These are phyloP conservation scores for Pseudocercospora fijiensis DNA, from an alignment of 2,329 filamentous ascomycete species.

Conservation along the genomic window DNA sequence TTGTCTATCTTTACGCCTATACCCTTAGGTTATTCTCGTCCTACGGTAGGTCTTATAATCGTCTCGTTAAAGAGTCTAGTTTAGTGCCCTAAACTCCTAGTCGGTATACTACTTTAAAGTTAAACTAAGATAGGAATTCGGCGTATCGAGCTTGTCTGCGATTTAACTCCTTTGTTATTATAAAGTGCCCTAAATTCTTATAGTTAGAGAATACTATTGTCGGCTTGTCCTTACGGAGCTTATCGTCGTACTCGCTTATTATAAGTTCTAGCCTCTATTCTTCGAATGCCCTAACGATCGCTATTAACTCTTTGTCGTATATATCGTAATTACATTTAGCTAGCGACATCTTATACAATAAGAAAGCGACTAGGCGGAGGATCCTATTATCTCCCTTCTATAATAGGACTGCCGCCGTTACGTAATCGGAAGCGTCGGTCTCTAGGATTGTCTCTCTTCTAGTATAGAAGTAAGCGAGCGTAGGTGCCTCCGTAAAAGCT, in stretches of 20 bases:
- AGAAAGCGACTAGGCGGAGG: no score
- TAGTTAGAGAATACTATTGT: neutral
- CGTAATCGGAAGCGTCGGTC: neutral
- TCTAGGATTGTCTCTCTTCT: neutral
- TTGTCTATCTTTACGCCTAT: neutral
- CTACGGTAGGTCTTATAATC: neutral
- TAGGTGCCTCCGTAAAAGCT: neutral
- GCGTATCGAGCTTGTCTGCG: no score
- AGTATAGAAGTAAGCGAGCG: neutral
- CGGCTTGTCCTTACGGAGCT: neutral
- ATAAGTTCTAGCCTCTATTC: neutral
- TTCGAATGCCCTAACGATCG: neutral
- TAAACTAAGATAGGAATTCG: no score
- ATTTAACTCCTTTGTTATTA: no score
- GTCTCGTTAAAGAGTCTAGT: neutral
- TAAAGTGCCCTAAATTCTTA: no score
- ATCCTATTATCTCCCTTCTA: neutral
- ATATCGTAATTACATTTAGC: no score
- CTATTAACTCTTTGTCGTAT: no score
- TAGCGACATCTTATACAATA: no score
- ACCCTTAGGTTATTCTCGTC: neutral
- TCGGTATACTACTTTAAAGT: no score
- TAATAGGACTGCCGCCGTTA: neutral
- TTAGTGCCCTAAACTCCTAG: neutral
- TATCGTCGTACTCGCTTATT: neutral